Percentiles rank a stretch among this genome's conserved stretches.
These are phyloP conservation scores for Pinus albicaulis DNA, from an alignment of 75 land plant species.

Conservation along the genomic window DNA sequence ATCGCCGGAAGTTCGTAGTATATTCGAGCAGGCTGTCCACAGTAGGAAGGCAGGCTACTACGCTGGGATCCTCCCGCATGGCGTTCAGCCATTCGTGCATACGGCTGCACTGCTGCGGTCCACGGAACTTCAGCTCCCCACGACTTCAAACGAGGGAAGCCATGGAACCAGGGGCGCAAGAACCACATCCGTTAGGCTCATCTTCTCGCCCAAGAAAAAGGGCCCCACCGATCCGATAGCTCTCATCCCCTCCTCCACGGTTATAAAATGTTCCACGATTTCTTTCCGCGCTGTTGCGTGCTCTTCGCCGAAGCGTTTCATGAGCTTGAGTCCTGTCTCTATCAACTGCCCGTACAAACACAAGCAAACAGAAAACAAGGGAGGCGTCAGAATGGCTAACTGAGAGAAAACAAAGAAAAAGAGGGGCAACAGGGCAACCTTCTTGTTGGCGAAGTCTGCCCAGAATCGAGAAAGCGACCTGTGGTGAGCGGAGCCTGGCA, in stretches of 20 bases:
- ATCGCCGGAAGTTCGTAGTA: background rate
- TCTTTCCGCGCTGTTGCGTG: too few relatives aligned
- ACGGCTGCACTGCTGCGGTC: background rate
- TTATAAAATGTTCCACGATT: too few relatives aligned
- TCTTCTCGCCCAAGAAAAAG: too few relatives aligned
- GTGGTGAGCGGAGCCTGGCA: too few relatives aligned
- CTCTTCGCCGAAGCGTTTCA: too few relatives aligned
- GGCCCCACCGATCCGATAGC: too few relatives aligned
- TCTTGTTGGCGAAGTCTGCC: too few relatives aligned
- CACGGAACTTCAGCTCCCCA: background rate
- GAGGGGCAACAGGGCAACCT: background rate
- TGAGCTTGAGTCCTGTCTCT: too few relatives aligned
- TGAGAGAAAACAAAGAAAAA: background rate
- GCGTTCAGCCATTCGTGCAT: too few relatives aligned
- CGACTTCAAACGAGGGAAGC: background rate
- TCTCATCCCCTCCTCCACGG: too few relatives aligned
- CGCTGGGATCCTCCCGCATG: background rate
- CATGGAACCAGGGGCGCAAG: background rate
- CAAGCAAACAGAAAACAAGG: too few relatives aligned
- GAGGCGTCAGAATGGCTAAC: background rate
- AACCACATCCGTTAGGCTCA: background rate
- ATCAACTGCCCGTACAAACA: background rate
- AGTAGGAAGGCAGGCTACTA: background rate
- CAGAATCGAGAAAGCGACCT: too few relatives aligned
- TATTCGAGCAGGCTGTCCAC: background rate